A percentile compares a stretch with the other conserved stretches of the same genome.
Conservation (phyloP, 768 basidiomycete species). For the Podaxis pistillaris region DNA sequence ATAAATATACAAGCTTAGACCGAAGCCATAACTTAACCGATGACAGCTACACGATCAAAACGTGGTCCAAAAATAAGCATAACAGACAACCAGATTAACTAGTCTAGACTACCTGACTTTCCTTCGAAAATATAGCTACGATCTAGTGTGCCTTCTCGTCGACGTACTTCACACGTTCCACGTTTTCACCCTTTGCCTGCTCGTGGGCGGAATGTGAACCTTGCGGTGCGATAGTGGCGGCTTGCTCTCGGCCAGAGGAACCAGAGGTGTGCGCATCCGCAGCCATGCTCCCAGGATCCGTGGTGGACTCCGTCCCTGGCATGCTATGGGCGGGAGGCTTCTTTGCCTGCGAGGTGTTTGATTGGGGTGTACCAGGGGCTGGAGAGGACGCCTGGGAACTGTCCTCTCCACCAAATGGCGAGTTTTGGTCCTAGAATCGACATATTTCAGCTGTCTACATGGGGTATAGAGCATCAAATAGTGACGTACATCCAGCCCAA, state of each 20-base stretch:
- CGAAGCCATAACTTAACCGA: background rate
- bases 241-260: background rate
- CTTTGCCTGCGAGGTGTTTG: background rate
- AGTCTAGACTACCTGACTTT: no score
- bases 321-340: background rate
- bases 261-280: background rate
- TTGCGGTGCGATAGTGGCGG: background rate
- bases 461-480: background rate
- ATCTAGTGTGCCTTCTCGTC: background rate
- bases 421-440: background rate
- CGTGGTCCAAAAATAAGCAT: background rate
- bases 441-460: background rate
- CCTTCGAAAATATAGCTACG: background rate
- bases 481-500: constrained; percentile 4
- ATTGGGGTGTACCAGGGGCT: background rate
- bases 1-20: background rate
- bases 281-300: background rate
- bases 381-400: background rate
- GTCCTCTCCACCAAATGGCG: background rate
- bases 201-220: background rate
- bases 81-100: background rate
- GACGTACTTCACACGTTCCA: background rate
- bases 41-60: background rate
- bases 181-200: background rate
- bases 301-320: background rate